A percentile compares a stretch with the other conserved stretches of the same genome.
These are phyloP conservation scores for Pseudozyma pruni DNA, from an alignment of 1,284 basidiomycete genomes.

Conservation along the genomic window DNA sequence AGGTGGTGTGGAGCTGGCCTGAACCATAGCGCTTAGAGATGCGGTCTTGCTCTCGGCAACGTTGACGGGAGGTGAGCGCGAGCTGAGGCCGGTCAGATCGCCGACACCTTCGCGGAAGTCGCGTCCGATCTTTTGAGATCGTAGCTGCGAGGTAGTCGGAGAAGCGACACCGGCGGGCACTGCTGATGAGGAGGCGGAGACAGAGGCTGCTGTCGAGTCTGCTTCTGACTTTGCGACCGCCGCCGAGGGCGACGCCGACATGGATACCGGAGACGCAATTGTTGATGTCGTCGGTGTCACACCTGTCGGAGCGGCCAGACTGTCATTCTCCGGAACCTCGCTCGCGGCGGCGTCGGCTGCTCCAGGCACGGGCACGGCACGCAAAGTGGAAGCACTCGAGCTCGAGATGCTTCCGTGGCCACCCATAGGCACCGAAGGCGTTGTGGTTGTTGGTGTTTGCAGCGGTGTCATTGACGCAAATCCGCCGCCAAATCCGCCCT, in stretches of 20 bases:
- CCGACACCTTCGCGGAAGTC: conserved; percentile 49
- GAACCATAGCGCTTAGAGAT: conserved; percentile 16
- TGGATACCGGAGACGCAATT: conserved; percentile 5
- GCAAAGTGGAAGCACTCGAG: conserved; percentile 34
- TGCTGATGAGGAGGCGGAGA: conserved; percentile 21
- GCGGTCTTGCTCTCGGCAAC: conserved; percentile 19
- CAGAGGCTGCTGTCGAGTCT: conserved; percentile 22
- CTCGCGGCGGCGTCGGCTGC: background rate
- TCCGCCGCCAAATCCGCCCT: conserved; percentile 29
- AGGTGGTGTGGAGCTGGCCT: conserved; percentile 31
- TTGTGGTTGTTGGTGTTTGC: conserved; percentile 3
- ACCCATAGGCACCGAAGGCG: background rate
- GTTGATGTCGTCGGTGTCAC: conserved; percentile 1
- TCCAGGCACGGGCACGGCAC: conserved; percentile 5
- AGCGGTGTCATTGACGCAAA: conserved; percentile 26
- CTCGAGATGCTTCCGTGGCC: conserved; percentile 37
- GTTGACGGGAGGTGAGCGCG: conserved; percentile 40
- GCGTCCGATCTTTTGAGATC: conserved; percentile 40
- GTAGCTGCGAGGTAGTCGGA: conserved; percentile 20
- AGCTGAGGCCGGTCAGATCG: conserved; percentile 47
- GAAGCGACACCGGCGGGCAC: conserved; percentile 6
- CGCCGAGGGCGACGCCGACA: conserved; percentile 4
- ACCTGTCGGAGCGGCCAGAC: background rate
- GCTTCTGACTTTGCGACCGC: conserved; percentile 11
- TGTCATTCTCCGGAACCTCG: conserved; percentile 1